Percentiles rank a stretch among this genome's conserved stretches.
Evolutionary conservation across 306 rosid species (phyloP).

Genomic region (Clitoria ternatea): DNA sequence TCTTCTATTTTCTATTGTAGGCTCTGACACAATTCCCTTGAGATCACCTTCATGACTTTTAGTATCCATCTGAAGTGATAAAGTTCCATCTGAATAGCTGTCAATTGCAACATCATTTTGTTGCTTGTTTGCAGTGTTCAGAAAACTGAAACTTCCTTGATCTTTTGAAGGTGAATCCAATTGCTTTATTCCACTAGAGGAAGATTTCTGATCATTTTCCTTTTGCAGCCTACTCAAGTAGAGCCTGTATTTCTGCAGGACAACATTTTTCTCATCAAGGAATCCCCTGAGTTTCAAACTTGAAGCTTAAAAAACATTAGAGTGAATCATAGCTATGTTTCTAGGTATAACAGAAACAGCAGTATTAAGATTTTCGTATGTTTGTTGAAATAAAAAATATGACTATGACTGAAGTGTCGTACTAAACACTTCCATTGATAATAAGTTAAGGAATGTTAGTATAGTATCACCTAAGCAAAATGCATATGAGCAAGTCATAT

Average conservation of each 20-base stretch:
- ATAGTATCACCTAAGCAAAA: constrained; percentile 11
- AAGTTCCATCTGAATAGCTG: constrained; percentile 33
- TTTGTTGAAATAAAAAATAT: background rate
- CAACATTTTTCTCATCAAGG: constrained; percentile 12
- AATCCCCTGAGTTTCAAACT: constrained; percentile 12
- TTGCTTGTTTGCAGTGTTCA: constrained; percentile 34
- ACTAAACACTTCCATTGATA: background rate
- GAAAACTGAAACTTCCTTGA: constrained; percentile 41
- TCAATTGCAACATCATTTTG: constrained; percentile 49
- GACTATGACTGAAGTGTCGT: background rate
- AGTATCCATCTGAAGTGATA: constrained; percentile 37
- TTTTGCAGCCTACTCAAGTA: constrained; percentile 74
- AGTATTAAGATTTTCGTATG: background rate
- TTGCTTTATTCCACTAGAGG: constrained; percentile 48
- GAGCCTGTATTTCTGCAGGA: constrained; percentile 80
- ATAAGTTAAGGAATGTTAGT: background rate
- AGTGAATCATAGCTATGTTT: background rate
- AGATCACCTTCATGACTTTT: constrained; percentile 41
- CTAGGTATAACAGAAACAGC: background rate
- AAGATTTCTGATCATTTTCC: constrained; percentile 51
- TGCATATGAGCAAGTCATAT: constrained; percentile 14
- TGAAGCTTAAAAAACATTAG: background rate
- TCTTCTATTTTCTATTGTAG: constrained; percentile 33
- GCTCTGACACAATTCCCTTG: constrained; percentile 41
- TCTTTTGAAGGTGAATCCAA: constrained; percentile 48